Evolutionary conservation across 2,329 filamentous ascomycete species (phyloP).

Genomic region (Ophiostoma sp.): DNA sequence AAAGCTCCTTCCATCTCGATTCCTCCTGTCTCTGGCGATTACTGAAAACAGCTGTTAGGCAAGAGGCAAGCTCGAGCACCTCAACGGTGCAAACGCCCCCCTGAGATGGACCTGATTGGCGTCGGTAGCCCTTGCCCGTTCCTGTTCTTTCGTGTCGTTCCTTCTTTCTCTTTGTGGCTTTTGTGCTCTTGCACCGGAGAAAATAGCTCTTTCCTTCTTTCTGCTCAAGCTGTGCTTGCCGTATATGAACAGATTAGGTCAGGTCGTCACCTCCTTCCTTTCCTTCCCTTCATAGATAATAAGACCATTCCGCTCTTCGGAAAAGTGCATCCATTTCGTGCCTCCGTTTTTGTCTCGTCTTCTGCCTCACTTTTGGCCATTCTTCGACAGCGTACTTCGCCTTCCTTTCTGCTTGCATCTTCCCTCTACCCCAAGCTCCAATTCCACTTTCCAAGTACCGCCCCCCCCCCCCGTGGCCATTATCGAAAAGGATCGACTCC

Average conservation of each 20-base stretch:
- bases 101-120: neutral
- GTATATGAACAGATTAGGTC: neutral
- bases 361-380: conserved; percentile 2
- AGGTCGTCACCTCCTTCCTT: neutral
- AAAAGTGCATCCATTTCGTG: conserved; percentile 8
- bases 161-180: neutral
- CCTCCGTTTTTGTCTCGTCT: neutral
- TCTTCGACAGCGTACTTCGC: neutral
- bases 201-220: neutral
- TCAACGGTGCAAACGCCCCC: neutral
- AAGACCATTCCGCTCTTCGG: neutral
- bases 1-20: conserved; percentile 9
- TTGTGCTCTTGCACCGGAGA: neutral
- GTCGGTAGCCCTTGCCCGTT: conserved; percentile 8
- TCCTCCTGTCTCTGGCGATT: neutral
- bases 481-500: conserved; percentile 14
- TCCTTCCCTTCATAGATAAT: neutral
- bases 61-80: neutral
- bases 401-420: neutral
- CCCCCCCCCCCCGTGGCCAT: neutral
- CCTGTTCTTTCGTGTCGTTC: neutral
- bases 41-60: conserved; percentile 1
- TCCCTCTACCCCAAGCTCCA: neutral
- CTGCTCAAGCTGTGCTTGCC: neutral
- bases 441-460: neutral